Evolutionary conservation across 495 filamentous ascomycete species (phyloP), one percentile per base, ranked within the genome.

Genomic region (Bryoglossum gracile): DNA sequence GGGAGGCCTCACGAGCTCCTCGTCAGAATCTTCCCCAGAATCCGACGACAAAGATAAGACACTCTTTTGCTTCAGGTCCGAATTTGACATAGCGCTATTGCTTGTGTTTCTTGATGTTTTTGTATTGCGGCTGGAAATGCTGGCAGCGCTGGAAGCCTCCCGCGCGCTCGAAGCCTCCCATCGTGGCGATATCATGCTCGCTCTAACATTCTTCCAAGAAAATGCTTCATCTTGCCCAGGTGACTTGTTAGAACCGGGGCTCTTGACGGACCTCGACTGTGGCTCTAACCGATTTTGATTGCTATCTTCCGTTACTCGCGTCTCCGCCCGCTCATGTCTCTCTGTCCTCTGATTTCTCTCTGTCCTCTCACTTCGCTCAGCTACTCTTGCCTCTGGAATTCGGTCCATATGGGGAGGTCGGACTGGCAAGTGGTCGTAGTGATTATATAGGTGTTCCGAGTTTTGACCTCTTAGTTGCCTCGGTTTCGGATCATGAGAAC

Each of bases 391-490:
- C 25, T 50, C 50, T 0, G 41, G 51, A 63, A 65, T 47, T 61
- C 59, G n/a, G 58, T 37, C 64, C 55, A 74, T 51, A 8, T 59
- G 58, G 25, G 68, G 52, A 3, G 65, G 61, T 37, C 74, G 43
- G 70, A 2, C 22, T 22, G 70, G 64, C 51, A 67, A 65, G 51
- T 72, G 66, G 44, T 78, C 73, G 50, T 78, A 77, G 54, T 75
- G 68, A 41, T 76, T 64, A 51, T 78, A 76, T 6, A 76, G 62
- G 24, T 70, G 63, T 32, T 67, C 55, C 8, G 72, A 50, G 4
- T 38, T 43, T n/a, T n/a, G n/a, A 13, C 30, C 65, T 60, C 23
- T 45, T 2, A 37, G 30, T 16, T 53, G 43, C 1, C 44, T 44
- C 22, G 5, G 18, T 14, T 26, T 40, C 47, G 43, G 5, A 42